A percentile compares a stretch with the other conserved stretches of the same genome.
Conservation (phyloP, 2,329 filamentous ascomycete genomes). For the Aureobasidium subglaciale region DNA sequence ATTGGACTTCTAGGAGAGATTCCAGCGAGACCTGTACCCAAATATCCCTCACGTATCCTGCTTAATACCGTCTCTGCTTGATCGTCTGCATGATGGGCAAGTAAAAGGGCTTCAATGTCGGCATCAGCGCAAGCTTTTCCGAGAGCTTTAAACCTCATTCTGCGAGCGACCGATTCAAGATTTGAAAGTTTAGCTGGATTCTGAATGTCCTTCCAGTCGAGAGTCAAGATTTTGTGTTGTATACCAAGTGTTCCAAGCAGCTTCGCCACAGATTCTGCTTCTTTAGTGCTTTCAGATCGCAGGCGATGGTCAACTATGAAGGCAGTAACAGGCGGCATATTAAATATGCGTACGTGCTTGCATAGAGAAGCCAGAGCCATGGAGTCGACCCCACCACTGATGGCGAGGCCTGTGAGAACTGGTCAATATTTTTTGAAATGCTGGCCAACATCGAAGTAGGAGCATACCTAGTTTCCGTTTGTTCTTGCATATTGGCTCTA, state of each 20-base stretch:
- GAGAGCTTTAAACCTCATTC: conserved; percentile 63
- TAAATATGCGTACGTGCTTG: conserved; percentile 30
- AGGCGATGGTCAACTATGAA: conserved; percentile 57
- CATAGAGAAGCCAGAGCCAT: conserved; percentile 86
- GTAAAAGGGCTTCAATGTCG: conserved; percentile 55
- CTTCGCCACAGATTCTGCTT: conserved; percentile 46
- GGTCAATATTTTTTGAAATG: not conserved
- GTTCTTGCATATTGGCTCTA: not conserved
- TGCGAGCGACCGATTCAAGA: conserved; percentile 71
- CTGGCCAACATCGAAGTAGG: too few relatives aligned
- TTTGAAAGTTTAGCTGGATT: conserved; percentile 47
- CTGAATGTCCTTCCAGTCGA: conserved; percentile 33
- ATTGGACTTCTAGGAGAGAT: conserved; percentile 61
- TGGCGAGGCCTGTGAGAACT: conserved; percentile 51
- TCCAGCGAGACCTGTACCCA: conserved; percentile 63
- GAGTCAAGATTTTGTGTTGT: conserved; percentile 23
- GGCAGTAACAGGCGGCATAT: conserved; percentile 35
- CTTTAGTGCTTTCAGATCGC: conserved; percentile 47
- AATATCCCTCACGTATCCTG: conserved; percentile 62
- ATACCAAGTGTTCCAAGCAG: conserved; percentile 40
- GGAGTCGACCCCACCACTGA: conserved; percentile 94
- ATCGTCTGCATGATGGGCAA: conserved; percentile 86
- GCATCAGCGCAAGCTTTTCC: conserved; percentile 52
- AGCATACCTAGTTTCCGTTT: not conserved
- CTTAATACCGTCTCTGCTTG: conserved; percentile 84